A percentile compares a stretch with the other conserved stretches of the same genome.
phyloP scores from a whole-genome alignment of 352 stramenopile genomes.

The Pythium phragmiticola region DNA sequence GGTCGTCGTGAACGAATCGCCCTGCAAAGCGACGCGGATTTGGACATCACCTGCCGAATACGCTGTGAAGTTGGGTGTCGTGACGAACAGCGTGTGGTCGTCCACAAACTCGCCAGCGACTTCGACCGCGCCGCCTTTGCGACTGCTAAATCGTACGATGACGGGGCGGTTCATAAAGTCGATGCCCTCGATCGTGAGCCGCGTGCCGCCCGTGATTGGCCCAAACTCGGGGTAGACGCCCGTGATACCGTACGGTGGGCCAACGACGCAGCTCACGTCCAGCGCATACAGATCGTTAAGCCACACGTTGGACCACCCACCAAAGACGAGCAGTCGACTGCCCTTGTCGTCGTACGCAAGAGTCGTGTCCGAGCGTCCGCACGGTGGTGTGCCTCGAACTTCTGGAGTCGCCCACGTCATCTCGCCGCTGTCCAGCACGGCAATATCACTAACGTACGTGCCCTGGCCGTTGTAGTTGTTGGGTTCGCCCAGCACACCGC shows the following conservation, averaged over 20 bases:
- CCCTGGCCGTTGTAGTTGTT: conserved; percentile 86
- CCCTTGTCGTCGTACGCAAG: conserved; percentile 93
- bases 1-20: conserved; percentile 94
- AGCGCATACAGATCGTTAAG: conserved; percentile 90
- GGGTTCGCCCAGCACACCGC: conserved; percentile 91
- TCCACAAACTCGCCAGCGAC: conserved; percentile 87
- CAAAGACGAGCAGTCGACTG: conserved; percentile 92
- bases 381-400: conserved; percentile 78
- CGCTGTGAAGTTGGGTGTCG: conserved; percentile 89
- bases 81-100: conserved; percentile 86
- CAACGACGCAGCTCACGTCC: conserved; percentile 93
- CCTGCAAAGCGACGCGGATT: conserved; percentile 89
- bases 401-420: conserved; percentile 86
- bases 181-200: conserved; percentile 89
- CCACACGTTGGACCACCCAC: conserved; percentile 95
- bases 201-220: conserved; percentile 91
- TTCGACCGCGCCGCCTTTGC: conserved; percentile 86
- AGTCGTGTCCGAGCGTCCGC: conserved; percentile 90
- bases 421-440: conserved; percentile 92
- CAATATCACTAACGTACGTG: conserved; percentile 88
- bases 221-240: conserved; percentile 87
- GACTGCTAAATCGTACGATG: conserved; percentile 90
- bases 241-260: conserved; percentile 94
- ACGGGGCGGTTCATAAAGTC: conserved; percentile 87
- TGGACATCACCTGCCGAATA: conserved; percentile 87